Conservation (phyloP, 192 early-diverging fungal genomes). For the Coemansia sp. region DNA sequence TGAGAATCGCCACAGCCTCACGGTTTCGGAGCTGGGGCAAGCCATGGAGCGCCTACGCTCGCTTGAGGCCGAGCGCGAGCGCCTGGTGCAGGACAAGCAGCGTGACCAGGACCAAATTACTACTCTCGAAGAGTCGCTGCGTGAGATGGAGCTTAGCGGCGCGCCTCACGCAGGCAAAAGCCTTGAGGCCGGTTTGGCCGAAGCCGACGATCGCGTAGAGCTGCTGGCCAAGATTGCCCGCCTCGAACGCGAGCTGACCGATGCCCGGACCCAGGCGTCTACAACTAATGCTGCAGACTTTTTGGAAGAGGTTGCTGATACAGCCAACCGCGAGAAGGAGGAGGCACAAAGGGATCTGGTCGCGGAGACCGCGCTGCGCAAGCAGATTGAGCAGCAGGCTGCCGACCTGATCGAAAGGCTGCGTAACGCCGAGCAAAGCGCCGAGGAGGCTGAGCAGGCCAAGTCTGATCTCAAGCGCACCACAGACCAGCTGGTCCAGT, state of each 20-base stretch:
- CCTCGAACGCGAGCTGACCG: constrained; percentile 61
- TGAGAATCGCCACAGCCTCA: constrained; percentile 64
- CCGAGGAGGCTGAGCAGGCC: constrained; percentile 9
- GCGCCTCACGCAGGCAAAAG: constrained; percentile 28
- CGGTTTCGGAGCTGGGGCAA: constrained; percentile 68
- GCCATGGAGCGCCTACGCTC: constrained; percentile 67
- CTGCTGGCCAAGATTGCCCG: constrained; percentile 55
- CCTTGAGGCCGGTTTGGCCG: constrained; percentile 26
- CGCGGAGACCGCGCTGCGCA: constrained; percentile 28
- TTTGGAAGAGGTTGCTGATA: constrained; percentile 39
- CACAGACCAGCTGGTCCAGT: constrained; percentile 14
- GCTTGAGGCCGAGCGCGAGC: constrained; percentile 57
- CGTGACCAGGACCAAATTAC: constrained; percentile 73
- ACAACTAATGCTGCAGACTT: constrained; percentile 17
- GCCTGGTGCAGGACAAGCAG: constrained; percentile 59
- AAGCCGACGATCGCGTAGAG: constrained; percentile 29
- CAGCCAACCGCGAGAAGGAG: constrained; percentile 45
- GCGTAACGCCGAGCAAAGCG: constrained; percentile 6
- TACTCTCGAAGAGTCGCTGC: constrained; percentile 71
- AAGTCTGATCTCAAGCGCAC: constrained; percentile 22
- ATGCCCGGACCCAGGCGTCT: constrained; percentile 15
- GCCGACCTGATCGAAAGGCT: constrained; percentile 22
- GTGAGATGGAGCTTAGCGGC: constrained; percentile 70
- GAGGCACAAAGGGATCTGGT: constrained; percentile 34
- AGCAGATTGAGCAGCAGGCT: constrained; percentile 45